Evolutionary conservation across 148 eudicot genomes (phyloP).

Genomic region (Amaranthus hypochondriacus): DNA sequence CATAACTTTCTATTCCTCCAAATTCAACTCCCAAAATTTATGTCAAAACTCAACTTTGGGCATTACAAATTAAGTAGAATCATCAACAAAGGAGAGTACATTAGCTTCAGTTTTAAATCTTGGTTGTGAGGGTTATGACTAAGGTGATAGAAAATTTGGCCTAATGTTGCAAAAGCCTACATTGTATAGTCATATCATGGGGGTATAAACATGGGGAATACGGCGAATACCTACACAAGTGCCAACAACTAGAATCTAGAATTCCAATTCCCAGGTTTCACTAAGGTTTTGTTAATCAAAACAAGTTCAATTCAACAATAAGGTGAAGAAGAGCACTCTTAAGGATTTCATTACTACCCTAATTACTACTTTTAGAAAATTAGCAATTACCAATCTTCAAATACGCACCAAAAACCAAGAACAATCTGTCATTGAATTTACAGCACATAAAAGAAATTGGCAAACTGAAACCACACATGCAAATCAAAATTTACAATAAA

Average conservation of each 20-base stretch:
- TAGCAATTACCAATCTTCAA: no score
- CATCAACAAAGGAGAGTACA: not conserved
- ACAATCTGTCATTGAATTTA: not conserved
- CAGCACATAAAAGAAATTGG: no score
- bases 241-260: not conserved
- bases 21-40: not conserved
- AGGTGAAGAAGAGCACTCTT: no score
- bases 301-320: no score
- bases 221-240: not conserved
- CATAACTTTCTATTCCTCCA: not conserved
- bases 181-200: no score
- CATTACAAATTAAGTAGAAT: not conserved
- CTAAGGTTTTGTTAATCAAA: no score
- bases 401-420: not conserved
- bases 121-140: not conserved
- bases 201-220: no score
- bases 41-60: not conserved
- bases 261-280: not conserved
- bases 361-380: no score
- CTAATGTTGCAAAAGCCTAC: not conserved
- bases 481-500: not conserved
- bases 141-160: not conserved
- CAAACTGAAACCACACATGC: not conserved
- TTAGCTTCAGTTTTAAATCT: not conserved
- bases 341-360: no score